A percentile compares a stretch with the other conserved stretches of the same genome.
Evolutionary conservation across 2,329 filamentous ascomycete species (phyloP).

Genomic region (Cyphellophora europaea): DNA sequence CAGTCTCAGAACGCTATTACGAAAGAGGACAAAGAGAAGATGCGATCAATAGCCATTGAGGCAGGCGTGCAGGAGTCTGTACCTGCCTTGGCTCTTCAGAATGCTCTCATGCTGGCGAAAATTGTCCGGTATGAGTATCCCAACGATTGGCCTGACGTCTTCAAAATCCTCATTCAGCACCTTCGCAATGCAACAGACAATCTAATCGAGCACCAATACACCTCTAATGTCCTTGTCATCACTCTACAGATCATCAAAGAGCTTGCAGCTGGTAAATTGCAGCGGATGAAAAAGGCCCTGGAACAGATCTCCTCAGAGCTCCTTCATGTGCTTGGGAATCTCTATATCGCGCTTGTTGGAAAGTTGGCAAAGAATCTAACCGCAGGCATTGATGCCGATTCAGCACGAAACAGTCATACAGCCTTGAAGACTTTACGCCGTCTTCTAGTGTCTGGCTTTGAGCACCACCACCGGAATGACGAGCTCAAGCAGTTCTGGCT

Average conservation of each 20-base stretch:
- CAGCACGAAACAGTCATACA: constrained; percentile 56
- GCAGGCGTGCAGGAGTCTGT: constrained; percentile 71
- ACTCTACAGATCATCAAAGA: constrained; percentile 86
- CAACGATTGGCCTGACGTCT: constrained; percentile 57
- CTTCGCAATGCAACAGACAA: constrained; percentile 17
- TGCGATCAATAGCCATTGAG: constrained; percentile 66
- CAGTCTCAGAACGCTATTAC: constrained; percentile 59
- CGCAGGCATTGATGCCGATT: constrained; percentile 48
- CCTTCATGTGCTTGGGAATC: constrained; percentile 65
- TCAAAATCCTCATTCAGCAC: constrained; percentile 30
- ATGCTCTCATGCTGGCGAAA: constrained; percentile 79
- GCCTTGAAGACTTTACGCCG: constrained; percentile 73
- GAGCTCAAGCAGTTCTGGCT: constrained; percentile 74
- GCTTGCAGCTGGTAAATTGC: constrained; percentile 67
- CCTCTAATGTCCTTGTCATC: constrained; percentile 16
- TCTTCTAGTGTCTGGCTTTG: constrained; percentile 71
- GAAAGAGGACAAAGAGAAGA: constrained; percentile 64
- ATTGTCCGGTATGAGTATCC: constrained; percentile 86
- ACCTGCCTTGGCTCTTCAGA: constrained; percentile 69
- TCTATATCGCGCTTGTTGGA: constrained; percentile 70
- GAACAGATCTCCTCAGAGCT: constrained; percentile 75
- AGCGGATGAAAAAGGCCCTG: constrained; percentile 64
- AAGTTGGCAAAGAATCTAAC: not conserved
- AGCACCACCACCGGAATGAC: constrained; percentile 68
- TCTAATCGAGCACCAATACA: constrained; percentile 6